Base-by-base conservation (phyloP, 2,329 filamentous ascomycete genomes). In the Polychaeton citri region DNA sequence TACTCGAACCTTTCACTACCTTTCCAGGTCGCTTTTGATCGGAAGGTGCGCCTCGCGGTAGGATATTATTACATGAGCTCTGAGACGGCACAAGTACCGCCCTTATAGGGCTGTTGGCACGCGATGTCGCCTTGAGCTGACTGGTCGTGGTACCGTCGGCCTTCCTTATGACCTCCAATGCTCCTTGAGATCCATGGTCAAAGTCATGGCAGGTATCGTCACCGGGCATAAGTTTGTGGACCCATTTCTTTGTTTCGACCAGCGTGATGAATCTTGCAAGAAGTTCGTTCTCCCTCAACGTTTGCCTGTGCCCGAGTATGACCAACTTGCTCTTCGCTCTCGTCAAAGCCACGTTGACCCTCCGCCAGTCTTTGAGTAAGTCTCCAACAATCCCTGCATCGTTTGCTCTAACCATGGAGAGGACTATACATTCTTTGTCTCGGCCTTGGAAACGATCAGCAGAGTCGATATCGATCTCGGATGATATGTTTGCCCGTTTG, bases 401-500 rank as follows among this genome's bases (percentile, higher is more conserved):
- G 50, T 98, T 98, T 55, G 77, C 88, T 19, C 90, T 74, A 10
- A 96, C 90, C 19, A 93, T 78, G 37, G 76, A 84, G 6, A 98
- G 71, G 10, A 98, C 74, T 1, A 96, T 74, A 2, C 93, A 79
- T 52, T 94, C 86, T 55, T 98, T 98, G 61, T 98, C 90, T 7
- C 90, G 75, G 5, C 90, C 90, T 57, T 98, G 90, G 59, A 94
- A 98, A 31, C 88, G 85, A 60, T 98, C 90, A 3, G 90, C 87
- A 0, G 90, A 96, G 59, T 98, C 86, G 71, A 96, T 86, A 60
- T 98, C 90, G 2, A 98, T 76, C 2, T 73, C 72, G 0, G 61
- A 0, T 67, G 62, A 31, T 48, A 61, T 32, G 47, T 59, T 44
- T 40, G 57, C 38, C 3, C 40, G 36, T 15, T 46, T 48, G 21